Conservation (phyloP, 2,329 filamentous ascomycete genomes). For the Dothistroma septosporum region DNA sequence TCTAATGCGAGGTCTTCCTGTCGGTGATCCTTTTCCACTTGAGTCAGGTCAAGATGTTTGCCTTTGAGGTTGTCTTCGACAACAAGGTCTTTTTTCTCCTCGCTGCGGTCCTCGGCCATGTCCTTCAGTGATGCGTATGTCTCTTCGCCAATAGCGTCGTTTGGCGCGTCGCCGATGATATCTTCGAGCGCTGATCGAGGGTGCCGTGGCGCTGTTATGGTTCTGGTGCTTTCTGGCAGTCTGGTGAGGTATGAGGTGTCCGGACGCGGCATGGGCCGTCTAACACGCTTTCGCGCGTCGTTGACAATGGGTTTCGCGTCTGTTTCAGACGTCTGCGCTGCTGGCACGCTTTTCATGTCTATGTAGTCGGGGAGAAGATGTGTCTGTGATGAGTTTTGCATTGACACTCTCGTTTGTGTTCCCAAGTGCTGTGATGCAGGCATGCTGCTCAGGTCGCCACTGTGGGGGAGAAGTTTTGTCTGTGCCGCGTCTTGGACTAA, state of each 20-base stretch:
- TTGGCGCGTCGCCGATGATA: constrained; percentile 37
- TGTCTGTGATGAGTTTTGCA: no score
- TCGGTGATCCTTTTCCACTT: constrained; percentile 41
- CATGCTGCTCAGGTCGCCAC: no score
- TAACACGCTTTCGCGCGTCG: background rate
- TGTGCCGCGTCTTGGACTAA: no score
- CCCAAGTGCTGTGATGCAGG: no score
- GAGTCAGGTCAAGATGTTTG: constrained; percentile 26
- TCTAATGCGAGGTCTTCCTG: constrained; percentile 42
- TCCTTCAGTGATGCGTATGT: constrained; percentile 47
- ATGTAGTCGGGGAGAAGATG: no score
- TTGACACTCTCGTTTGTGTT: no score
- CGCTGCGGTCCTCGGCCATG: constrained; percentile 8
- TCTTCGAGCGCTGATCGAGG: constrained; percentile 37
- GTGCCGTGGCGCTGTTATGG: constrained; percentile 13
- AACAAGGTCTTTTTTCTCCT: constrained; percentile 9
- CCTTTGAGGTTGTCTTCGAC: constrained; percentile 4
- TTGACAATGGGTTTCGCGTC: background rate
- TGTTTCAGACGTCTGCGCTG: background rate
- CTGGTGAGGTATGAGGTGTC: background rate
- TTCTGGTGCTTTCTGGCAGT: background rate
- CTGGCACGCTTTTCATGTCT: background rate
- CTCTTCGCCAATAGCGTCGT: constrained; percentile 26
- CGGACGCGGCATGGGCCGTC: background rate
- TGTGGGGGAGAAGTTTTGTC: no score